phyloP scores from a whole-genome alignment of 768 basidiomycete species.

The Saitozyma sp. region DNA sequence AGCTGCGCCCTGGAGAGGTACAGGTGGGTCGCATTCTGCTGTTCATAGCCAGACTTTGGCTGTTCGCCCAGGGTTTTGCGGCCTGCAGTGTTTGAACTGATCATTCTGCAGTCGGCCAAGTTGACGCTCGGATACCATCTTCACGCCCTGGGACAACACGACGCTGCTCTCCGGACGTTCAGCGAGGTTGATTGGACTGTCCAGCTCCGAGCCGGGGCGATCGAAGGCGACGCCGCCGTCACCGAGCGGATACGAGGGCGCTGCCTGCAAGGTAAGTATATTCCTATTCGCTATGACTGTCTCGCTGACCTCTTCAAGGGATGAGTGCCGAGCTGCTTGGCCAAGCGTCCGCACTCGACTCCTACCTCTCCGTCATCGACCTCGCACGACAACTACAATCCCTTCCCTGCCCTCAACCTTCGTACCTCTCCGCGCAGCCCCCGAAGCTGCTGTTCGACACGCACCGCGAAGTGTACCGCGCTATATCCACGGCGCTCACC shows the following conservation, averaged over 20 bases:
- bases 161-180: slow-evolving; percentile 61
- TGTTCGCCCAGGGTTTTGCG: background rate
- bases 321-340: slow-evolving; percentile 65
- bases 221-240: slow-evolving; percentile 66
- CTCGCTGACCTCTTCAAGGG: slow-evolving; percentile 56
- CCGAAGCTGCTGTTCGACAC: slow-evolving; percentile 58
- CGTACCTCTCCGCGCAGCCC: background rate
- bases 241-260: slow-evolving; percentile 72
- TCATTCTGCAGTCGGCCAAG: slow-evolving; percentile 61
- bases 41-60: background rate
- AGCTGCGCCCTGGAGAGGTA: slow-evolving; percentile 22
- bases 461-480: slow-evolving; percentile 81
- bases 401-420: slow-evolving; percentile 28
- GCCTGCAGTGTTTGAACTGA: slow-evolving; percentile 3
- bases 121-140: slow-evolving; percentile 75
- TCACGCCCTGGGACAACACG: slow-evolving; percentile 69
- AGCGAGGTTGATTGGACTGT: slow-evolving; percentile 19
- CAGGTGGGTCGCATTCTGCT: slow-evolving; percentile 17
- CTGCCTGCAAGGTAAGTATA: slow-evolving; percentile 69
- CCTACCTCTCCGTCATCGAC: slow-evolving; percentile 36
- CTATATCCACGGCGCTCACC: slow-evolving; percentile 78
- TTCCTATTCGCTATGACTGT: too few relatives aligned
- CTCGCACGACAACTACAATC: slow-evolving; percentile 24
- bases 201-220: slow-evolving; percentile 11
- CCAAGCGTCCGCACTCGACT: slow-evolving; percentile 25